phyloP scores from a whole-genome alignment of 768 basidiomycete species.

The Solioccasus polychromus region DNA sequence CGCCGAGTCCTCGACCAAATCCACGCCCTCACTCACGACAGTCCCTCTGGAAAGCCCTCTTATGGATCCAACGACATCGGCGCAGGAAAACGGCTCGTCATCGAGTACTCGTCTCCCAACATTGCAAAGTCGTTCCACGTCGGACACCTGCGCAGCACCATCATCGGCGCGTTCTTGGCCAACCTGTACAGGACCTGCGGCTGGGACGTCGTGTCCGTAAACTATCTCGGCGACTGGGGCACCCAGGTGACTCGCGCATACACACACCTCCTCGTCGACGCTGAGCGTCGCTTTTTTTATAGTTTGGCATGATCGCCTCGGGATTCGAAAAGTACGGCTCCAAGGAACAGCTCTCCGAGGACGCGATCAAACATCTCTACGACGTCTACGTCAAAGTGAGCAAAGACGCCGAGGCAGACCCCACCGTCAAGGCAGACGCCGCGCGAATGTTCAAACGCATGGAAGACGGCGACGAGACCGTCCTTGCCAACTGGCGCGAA shows the following conservation, averaged over 20 bases:
- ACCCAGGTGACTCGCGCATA: constrained; percentile 83
- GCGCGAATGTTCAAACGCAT: constrained; percentile 90
- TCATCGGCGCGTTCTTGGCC: constrained; percentile 92
- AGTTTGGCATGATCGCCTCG: constrained; percentile 86
- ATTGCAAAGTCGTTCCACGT: constrained; percentile 99
- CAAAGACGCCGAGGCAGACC: constrained; percentile 73
- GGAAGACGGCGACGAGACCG: constrained; percentile 87
- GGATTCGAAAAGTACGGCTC: constrained; percentile 93
- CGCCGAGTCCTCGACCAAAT: constrained; percentile 70
- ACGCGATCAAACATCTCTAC: constrained; percentile 94
- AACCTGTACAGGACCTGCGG: constrained; percentile 92
- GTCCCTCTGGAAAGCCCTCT: constrained; percentile 54
- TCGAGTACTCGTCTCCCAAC: constrained; percentile 96
- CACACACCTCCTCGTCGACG: too few relatives aligned
- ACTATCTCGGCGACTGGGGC: constrained; percentile 98
- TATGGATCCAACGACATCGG: constrained; percentile 84
- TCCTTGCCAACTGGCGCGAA: constrained; percentile 83
- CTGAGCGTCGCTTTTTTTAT: background rate
- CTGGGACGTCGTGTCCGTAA: constrained; percentile 88
- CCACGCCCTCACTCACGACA: constrained; percentile 64
- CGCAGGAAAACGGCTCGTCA: constrained; percentile 75
- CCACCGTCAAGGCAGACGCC: constrained; percentile 70
- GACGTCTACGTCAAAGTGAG: constrained; percentile 95
- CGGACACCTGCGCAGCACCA: constrained; percentile 95
- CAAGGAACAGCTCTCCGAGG: constrained; percentile 74